Evolutionary conservation across 2,329 filamentous ascomycete species (phyloP), one percentile per base, ranked within the genome.

Genomic region (Colletotrichum sp.): DNA sequence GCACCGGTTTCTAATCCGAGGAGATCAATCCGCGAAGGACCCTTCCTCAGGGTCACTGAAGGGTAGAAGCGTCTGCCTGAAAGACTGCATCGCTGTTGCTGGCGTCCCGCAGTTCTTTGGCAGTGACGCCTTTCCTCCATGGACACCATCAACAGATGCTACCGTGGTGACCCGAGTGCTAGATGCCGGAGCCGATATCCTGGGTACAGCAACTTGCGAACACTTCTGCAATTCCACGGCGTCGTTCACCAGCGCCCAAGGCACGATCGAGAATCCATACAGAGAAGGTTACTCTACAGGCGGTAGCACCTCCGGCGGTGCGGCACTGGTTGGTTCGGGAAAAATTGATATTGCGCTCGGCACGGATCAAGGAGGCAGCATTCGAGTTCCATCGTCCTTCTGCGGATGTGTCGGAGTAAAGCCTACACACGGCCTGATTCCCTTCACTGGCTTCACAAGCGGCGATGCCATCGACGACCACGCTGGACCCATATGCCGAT

Each of bases 61-160:
- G 68, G 87, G 86, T 0, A 90, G 88, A 66, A 87, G 85, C 0
- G 79, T 90, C 4, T 89, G 87, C 73, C 76, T 91, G 16, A 91
- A 91, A 78, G 90, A 92, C 77, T 89, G 89, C 34, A 87, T 91
- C 48, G 86, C 88, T 5, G 89, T 91, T 2, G 89, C 89, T 3
- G 87, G 86, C 0, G 87, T 92, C 2, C 89, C 90, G 0, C 88
- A 90, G 68, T 85, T 90, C 70, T 86, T 87, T 57, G 89, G 90
- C 1, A 91, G 86, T 57, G 87, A 90, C 76, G 86, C 86, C 16
- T 88, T 86, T 74, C 84, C 80, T 2, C 84, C 85, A 0, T 91
- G 89, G 89, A 88, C 84, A 0, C 88, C 90, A 0, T 83, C 81
- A 7, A 88, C 87, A 4, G 90, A 92, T 79, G 90, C 90, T 0